phyloP scores from a whole-genome alignment of 495 filamentous ascomycete genomes.

The Penicillium canariense region DNA sequence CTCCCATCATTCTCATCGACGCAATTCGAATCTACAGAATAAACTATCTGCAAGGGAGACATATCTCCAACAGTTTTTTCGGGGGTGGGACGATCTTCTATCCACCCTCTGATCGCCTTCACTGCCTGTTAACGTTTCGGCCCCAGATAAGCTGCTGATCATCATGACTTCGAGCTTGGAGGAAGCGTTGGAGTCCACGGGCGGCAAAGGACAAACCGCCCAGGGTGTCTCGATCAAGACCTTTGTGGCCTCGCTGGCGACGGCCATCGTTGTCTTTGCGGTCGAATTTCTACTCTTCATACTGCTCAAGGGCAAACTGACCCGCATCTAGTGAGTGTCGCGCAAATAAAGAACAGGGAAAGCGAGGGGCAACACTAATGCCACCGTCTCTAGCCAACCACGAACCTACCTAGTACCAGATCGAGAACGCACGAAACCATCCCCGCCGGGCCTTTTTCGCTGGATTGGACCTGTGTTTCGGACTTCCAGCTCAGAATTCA shows the following conservation, averaged over 20 bases:
- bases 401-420: conserved; percentile 90
- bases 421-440: conserved; percentile 72
- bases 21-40: not conserved
- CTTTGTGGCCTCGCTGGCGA: conserved; percentile 74
- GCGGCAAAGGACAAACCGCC: conserved; percentile 42
- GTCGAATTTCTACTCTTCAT: conserved; percentile 75
- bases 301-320: conserved; percentile 71
- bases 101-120: not conserved
- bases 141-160: conserved; percentile 7
- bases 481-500: conserved; percentile 81
- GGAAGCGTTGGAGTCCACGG: conserved; percentile 37
- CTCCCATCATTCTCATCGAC: not conserved
- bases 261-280: conserved; percentile 71
- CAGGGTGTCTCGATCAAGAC: conserved; percentile 49
- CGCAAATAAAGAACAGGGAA: not conserved
- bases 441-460: conserved; percentile 65
- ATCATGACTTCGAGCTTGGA: conserved; percentile 34
- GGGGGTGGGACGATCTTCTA: conserved; percentile 1
- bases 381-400: conserved; percentile 58
- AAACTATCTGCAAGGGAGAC: not conserved
- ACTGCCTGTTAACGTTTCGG: not conserved
- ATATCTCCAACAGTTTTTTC: not conserved
- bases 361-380: not conserved
- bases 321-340: conserved; percentile 74
- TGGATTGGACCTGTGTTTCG: conserved; percentile 71